These are phyloP conservation scores for Exophiala calicioides DNA, from an alignment of 2,329 filamentous ascomycete species.

Conservation along the genomic window DNA sequence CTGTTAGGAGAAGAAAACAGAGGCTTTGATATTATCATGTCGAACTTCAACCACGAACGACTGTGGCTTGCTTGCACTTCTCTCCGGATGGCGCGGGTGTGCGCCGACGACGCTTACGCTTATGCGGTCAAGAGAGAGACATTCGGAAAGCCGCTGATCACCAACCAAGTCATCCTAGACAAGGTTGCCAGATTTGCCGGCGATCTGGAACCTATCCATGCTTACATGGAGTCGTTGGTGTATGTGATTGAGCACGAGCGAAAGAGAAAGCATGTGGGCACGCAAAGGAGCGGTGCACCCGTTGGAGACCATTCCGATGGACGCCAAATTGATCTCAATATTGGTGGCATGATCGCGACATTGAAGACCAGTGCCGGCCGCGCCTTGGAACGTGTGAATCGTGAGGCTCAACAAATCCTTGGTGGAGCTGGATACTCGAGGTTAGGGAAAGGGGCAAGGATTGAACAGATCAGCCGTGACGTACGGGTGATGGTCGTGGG, in stretches of 20 bases:
- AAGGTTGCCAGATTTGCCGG: constrained; percentile 58
- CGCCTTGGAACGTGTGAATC: constrained; percentile 54
- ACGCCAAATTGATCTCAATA: constrained; percentile 39
- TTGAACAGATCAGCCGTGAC: constrained; percentile 66
- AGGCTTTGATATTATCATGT: constrained; percentile 26
- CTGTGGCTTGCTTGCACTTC: constrained; percentile 59
- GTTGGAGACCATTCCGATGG: too few relatives aligned
- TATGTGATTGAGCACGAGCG: constrained; percentile 22
- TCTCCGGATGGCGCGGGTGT: constrained; percentile 60
- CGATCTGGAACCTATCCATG: constrained; percentile 58
- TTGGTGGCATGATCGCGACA: constrained; percentile 71
- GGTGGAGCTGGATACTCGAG: constrained; percentile 73
- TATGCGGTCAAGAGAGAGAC: constrained; percentile 57
- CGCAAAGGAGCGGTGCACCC: neutral
- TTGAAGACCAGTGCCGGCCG: constrained; percentile 64
- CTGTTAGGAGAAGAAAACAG: constrained; percentile 77
- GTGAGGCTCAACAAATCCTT: constrained; percentile 59
- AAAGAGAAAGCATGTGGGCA: neutral
- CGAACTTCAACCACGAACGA: constrained; percentile 60
- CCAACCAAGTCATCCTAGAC: constrained; percentile 58
- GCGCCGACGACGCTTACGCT: constrained; percentile 54
- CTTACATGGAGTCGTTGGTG: constrained; percentile 44
- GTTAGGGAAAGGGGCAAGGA: constrained; percentile 68
- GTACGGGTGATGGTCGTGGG: constrained; percentile 64
- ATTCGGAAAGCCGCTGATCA: constrained; percentile 58